These are phyloP conservation scores for Glebionis coronaria DNA, from an alignment of 129 eudicot genomes.

Conservation along the genomic window DNA sequence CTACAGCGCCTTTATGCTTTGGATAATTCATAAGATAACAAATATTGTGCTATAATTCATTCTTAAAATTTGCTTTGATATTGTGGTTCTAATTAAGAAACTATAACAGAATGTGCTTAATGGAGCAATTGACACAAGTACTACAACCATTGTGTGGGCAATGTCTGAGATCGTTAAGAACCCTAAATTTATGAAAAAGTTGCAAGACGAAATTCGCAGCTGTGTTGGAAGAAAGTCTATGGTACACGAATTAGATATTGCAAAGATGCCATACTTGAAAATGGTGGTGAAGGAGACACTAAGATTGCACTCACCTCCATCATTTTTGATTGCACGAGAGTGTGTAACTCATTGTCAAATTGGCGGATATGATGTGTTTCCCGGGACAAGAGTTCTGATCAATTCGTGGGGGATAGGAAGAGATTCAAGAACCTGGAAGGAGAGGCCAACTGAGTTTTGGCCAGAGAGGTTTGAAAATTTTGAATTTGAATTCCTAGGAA, in stretches of 20 bases:
- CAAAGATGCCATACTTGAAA: conserved; percentile 51
- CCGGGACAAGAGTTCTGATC: conserved; percentile 35
- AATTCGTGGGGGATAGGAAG: conserved; percentile 55
- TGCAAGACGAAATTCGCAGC: conserved; percentile 45
- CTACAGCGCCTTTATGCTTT: no score
- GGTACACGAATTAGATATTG: conserved; percentile 33
- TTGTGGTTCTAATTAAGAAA: no score
- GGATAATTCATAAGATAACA: no score
- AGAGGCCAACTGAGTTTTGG: conserved; percentile 46
- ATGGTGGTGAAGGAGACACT: conserved; percentile 62
- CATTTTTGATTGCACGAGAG: conserved; percentile 33
- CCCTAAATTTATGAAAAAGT: conserved; percentile 39
- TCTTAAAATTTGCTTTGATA: no score
- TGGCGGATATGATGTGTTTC: conserved; percentile 44
- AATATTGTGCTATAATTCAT: no score
- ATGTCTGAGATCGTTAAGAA: conserved; percentile 57
- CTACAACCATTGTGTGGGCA: conserved; percentile 50
- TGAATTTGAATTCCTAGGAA: conserved; percentile 28
- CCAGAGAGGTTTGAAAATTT: conserved; percentile 62
- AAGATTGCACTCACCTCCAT: conserved; percentile 46
- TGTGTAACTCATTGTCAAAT: conserved; percentile 12
- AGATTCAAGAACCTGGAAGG: conserved; percentile 39
- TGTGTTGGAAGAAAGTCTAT: conserved; percentile 7
- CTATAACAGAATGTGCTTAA: no score
- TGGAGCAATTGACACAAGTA: conserved; percentile 63